phyloP scores from a whole-genome alignment of 1,284 basidiomycete species.

The Exsudoporus floridanus region DNA sequence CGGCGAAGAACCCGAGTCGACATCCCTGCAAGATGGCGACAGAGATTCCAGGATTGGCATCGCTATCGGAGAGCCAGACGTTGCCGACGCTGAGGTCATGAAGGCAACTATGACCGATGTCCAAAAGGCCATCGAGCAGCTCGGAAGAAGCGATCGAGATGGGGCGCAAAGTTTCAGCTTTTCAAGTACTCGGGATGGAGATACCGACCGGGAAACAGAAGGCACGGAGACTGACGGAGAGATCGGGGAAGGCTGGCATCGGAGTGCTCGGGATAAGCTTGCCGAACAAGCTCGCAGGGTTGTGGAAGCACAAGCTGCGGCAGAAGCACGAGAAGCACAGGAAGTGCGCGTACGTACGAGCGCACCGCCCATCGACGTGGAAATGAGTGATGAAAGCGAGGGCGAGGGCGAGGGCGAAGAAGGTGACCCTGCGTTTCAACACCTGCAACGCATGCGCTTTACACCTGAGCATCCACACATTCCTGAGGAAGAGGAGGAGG shows the following conservation, averaged over 20 bases:
- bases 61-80: constrained; percentile 28
- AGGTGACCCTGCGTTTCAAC: constrained; percentile 48
- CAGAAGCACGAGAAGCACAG: constrained; percentile 39
- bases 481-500: constrained; percentile 65
- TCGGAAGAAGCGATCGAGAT: constrained; percentile 52
- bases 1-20: constrained; percentile 44
- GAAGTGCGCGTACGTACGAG: constrained; percentile 40
- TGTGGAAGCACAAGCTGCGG: constrained; percentile 54
- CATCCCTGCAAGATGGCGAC: constrained; percentile 36
- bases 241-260: constrained; percentile 60
- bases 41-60: constrained; percentile 26
- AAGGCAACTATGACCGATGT: constrained; percentile 84
- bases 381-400: constrained; percentile 81
- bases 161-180: constrained; percentile 72
- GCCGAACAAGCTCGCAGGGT: constrained; percentile 72
- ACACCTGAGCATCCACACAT: constrained; percentile 55
- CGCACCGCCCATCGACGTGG: constrained; percentile 70
- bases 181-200: constrained; percentile 57
- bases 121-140: constrained; percentile 81
- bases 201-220: constrained; percentile 55
- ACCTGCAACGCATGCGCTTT: constrained; percentile 39
- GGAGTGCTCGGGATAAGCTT: constrained; percentile 63
- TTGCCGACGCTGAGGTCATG: constrained; percentile 60
- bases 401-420: constrained; percentile 59
- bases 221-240: constrained; percentile 54